These are phyloP conservation scores for Coemansia sp. DNA, from an alignment of 192 early-diverging fungal species.

Conservation along the genomic window DNA sequence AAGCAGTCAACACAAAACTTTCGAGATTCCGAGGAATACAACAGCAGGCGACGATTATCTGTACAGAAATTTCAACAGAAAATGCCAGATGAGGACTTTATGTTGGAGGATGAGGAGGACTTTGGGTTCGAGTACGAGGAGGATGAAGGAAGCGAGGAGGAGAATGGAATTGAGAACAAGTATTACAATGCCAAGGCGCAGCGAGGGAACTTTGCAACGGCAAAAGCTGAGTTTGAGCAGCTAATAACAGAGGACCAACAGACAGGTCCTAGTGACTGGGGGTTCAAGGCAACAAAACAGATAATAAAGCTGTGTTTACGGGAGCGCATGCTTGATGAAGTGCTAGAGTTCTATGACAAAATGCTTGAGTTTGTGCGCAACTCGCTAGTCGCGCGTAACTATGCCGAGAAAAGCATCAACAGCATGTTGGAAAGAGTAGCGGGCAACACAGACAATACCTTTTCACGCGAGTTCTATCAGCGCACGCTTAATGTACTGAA, in stretches of 20 bases:
- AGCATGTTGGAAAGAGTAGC: constrained; percentile 43
- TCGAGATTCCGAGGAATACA: too few relatives aligned
- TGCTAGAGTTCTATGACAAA: constrained; percentile 21
- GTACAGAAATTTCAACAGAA: neutral
- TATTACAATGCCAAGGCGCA: constrained; percentile 53
- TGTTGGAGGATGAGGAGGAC: constrained; percentile 46
- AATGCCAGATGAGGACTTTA: constrained; percentile 53
- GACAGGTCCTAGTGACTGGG: constrained; percentile 30
- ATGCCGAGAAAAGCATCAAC: constrained; percentile 52
- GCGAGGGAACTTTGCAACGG: constrained; percentile 30
- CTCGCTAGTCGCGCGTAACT: constrained; percentile 29
- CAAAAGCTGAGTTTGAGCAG: constrained; percentile 24
- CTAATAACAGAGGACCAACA: constrained; percentile 21
- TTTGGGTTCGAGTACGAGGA: constrained; percentile 48
- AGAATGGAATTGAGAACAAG: constrained; percentile 39
- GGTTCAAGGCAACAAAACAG: constrained; percentile 49
- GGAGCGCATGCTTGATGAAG: constrained; percentile 10
- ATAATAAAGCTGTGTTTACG: constrained; percentile 35
- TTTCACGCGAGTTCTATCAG: constrained; percentile 28
- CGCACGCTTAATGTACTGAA: constrained; percentile 32
- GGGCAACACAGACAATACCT: constrained; percentile 1
- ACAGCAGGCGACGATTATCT: too few relatives aligned
- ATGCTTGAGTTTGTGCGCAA: constrained; percentile 40
- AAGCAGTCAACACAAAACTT: too few relatives aligned
- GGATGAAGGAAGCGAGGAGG: constrained; percentile 32